Conservation (phyloP, 176 grass and related monocot genomes). For the Secale cereale region DNA sequence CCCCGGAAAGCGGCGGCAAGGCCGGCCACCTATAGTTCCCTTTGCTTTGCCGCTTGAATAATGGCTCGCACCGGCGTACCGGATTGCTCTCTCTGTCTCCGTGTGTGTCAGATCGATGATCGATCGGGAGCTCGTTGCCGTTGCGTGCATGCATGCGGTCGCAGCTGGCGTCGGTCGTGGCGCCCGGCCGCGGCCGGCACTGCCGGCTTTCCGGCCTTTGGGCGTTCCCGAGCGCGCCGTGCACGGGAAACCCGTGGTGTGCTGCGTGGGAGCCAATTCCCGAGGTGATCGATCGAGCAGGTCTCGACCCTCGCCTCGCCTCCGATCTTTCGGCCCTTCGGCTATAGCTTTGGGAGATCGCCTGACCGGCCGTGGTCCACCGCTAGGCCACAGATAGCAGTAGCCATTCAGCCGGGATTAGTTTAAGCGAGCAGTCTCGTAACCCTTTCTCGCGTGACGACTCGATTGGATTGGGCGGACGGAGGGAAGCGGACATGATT, state of each 20-base stretch:
- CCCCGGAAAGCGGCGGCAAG: constrained; percentile 74
- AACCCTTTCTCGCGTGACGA: constrained; percentile 42
- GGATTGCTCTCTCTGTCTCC: background rate
- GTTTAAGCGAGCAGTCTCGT: background rate
- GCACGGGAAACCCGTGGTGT: constrained; percentile 88
- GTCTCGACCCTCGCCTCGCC: background rate
- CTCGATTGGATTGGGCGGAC: background rate
- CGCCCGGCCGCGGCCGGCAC: constrained; percentile 25
- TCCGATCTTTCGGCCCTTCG: constrained; percentile 40
- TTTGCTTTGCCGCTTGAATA: constrained; percentile 56
- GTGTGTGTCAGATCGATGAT: background rate
- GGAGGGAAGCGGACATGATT: constrained; percentile 3
- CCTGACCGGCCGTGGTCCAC: constrained; percentile 26
- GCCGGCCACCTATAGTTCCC: constrained; percentile 47
- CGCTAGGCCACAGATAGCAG: background rate
- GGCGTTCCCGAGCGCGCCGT: constrained; percentile 60
- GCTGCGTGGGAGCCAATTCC: constrained; percentile 78
- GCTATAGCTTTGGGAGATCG: constrained; percentile 34
- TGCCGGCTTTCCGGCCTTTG: constrained; percentile 56
- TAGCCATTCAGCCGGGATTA: constrained; percentile 11
- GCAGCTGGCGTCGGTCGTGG: constrained; percentile 37
- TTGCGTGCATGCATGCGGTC: background rate
- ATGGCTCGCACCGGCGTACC: constrained; percentile 15
- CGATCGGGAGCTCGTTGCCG: background rate
- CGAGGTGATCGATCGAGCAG: constrained; percentile 36